Base-by-base conservation (phyloP, 2,329 filamentous ascomycete genomes). In the Aspergillus nomiae region DNA sequence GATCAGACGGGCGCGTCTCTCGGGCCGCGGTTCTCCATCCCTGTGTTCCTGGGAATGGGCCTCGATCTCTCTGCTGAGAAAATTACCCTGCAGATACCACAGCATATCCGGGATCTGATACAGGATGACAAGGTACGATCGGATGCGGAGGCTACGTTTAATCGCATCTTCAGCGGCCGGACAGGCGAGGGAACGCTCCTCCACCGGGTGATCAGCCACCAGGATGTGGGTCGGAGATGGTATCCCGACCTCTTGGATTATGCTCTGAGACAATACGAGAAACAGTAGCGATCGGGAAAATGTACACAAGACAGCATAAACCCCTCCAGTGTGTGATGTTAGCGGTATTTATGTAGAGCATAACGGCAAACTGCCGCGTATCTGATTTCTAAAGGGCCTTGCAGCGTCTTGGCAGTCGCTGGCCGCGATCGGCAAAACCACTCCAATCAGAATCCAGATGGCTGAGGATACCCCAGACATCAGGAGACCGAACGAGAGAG, bases 61-160 rank as follows among this genome's bases (percentile, higher is more conserved):
- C 66, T 74, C 8, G 75, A 78, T 59, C 60, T 78, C 19, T 73
- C 69, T 1, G 68, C 68, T 9, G 72, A 74, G 9, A 68, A 72
- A 16, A 71, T 76, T 6, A 60, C 65, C 12, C 62, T 78, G 24
- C 62, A 70, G 1, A 73, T 77, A 8, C 75, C 76, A 2, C 41
- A 60, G 11, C 73, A 76, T 59, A 72, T 77, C 45, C 67, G 66
- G 21, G 68, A 71, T 11, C 32, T 77, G 19, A 70, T 75, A 4
- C 67, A 71, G 26, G 72, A 77, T 51, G 70, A 71, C 1, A 72
- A 73, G 59, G 74, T 74, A 4, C 69, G 74, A 36, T 77, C 75
- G 5, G 76, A 78, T 61, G 76, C 76, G 2, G 76, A 77, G 63
- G 73, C 71, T 2, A 77, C 75, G 1, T 78, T 77, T 50, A 76